Conservation (phyloP, 805 yeast species). For the Nakazawaea wyomingensis region DNA sequence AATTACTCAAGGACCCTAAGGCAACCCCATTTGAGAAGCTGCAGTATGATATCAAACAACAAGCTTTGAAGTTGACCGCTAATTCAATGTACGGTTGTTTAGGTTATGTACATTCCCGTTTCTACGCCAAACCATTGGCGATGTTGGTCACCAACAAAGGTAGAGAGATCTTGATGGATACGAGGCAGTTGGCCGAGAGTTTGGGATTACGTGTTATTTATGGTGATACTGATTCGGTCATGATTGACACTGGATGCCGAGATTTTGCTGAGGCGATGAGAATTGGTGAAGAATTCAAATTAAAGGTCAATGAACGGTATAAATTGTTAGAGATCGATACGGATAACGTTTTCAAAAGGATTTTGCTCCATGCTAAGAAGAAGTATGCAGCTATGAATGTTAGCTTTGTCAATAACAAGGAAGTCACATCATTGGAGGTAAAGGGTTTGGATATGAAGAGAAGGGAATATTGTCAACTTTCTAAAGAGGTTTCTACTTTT, state of each 20-base stretch:
- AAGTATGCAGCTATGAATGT: conserved; percentile 90
- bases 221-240: conserved; percentile 98
- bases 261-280: conserved; percentile 66
- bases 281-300: conserved; percentile 82
- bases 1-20: conserved; percentile 69
- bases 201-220: conserved; percentile 81
- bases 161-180: conserved; percentile 89
- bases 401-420: conserved; percentile 46
- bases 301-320: conserved; percentile 83
- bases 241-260: conserved; percentile 87
- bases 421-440: conserved; percentile 66
- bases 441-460: conserved; percentile 97
- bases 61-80: conserved; percentile 93
- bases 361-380: conserved; percentile 89
- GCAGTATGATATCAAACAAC: conserved; percentile 93
- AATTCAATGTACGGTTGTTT: conserved; percentile 99
- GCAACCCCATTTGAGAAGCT: conserved; percentile 60
- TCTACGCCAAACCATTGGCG: conserved; percentile 94
- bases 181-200: conserved; percentile 87
- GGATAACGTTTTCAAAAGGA: conserved; percentile 84
- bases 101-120: conserved; percentile 86
- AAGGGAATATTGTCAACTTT: conserved; percentile 91
- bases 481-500: conserved; percentile 80
- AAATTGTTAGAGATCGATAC: conserved; percentile 86
- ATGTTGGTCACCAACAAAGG: conserved; percentile 94